phyloP scores from a whole-genome alignment of 352 stramenopile genomes.

The Phytophthora cryptogea region DNA sequence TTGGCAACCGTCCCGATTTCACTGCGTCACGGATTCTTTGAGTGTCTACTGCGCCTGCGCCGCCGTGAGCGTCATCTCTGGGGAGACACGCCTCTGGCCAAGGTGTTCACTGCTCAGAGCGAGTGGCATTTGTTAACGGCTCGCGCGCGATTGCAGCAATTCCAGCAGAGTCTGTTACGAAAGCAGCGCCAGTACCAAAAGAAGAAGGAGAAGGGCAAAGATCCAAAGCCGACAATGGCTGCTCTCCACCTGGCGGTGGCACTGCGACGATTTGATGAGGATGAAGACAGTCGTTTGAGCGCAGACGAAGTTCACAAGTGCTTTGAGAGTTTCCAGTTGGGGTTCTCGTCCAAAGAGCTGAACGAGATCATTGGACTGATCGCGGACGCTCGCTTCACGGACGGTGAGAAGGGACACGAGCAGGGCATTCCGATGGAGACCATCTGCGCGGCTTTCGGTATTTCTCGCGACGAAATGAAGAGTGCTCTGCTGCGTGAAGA shows the following conservation, averaged over 20 bases:
- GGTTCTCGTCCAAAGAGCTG: conserved; percentile 79
- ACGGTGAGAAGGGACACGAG: conserved; percentile 37
- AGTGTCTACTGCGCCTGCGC: conserved; percentile 87
- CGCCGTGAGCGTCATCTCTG: conserved; percentile 95
- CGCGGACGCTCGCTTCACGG: conserved; percentile 52
- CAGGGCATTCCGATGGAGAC: conserved; percentile 61
- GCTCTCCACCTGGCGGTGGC: conserved; percentile 54
- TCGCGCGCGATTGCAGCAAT: conserved; percentile 83
- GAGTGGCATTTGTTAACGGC: conserved; percentile 95
- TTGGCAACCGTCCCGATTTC: conserved; percentile 62
- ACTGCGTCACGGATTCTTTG: conserved; percentile 86
- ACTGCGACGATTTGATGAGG: conserved; percentile 73
- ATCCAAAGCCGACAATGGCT: conserved; percentile 31
- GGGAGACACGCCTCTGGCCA: conserved; percentile 95
- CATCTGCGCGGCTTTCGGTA: conserved; percentile 72
- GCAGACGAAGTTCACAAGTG: conserved; percentile 81
- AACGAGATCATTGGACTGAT: conserved; percentile 86
- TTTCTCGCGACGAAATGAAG: conserved; percentile 57
- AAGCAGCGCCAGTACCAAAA: conserved; percentile 60
- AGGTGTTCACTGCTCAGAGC: conserved; percentile 97
- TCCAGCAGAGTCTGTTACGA: conserved; percentile 74
- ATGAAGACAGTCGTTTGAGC: conserved; percentile 64
- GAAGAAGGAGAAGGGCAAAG: conserved; percentile 45
- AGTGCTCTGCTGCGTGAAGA: conserved; percentile 60
- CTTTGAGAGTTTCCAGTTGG: conserved; percentile 87